Evolutionary conservation across 2,329 filamentous ascomycete species (phyloP).

Genomic region (Arthroderma sp.): DNA sequence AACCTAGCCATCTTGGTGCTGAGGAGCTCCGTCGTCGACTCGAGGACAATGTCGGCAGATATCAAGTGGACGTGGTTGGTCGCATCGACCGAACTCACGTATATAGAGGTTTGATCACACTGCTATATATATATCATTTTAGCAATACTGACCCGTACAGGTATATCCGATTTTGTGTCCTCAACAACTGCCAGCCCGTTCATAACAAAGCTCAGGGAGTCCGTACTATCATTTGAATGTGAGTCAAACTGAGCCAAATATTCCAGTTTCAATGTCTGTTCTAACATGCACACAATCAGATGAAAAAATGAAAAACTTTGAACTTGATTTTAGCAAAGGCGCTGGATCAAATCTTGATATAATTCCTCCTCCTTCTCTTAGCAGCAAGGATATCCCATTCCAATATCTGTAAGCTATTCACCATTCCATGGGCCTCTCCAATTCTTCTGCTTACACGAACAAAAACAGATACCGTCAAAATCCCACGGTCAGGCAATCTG

Average conservation of each 20-base stretch:
- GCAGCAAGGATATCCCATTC: slow-evolving; percentile 60
- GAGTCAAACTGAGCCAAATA: slow-evolving; percentile 14
- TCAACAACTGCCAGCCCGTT: slow-evolving; percentile 56
- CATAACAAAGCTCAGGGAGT: slow-evolving; percentile 56
- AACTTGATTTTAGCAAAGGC: slow-evolving; percentile 51
- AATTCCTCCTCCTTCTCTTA: slow-evolving; percentile 67
- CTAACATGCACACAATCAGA: slow-evolving; percentile 24
- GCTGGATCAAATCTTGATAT: slow-evolving; percentile 51
- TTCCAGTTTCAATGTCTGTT: not conserved
- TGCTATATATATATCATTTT: not conserved
- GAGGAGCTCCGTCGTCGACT: slow-evolving; percentile 48
- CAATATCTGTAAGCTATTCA: slow-evolving; percentile 35
- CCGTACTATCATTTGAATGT: slow-evolving; percentile 61
- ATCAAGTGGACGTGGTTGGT: slow-evolving; percentile 58
- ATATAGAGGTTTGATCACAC: slow-evolving; percentile 51
- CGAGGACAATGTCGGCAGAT: slow-evolving; percentile 55
- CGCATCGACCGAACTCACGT: slow-evolving; percentile 68
- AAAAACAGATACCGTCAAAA: slow-evolving; percentile 69
- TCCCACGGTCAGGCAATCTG: slow-evolving; percentile 53
- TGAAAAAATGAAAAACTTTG: slow-evolving; percentile 50
- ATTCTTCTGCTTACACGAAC: slow-evolving; percentile 14
- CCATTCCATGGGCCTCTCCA: slow-evolving; percentile 15
- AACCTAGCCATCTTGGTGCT: slow-evolving; percentile 34
- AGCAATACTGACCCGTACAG: slow-evolving; percentile 21
- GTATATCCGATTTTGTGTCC: slow-evolving; percentile 76